Base-by-base conservation (phyloP, 2,329 filamentous ascomycete genomes). In the Pseudogymnoascus sp. region DNA sequence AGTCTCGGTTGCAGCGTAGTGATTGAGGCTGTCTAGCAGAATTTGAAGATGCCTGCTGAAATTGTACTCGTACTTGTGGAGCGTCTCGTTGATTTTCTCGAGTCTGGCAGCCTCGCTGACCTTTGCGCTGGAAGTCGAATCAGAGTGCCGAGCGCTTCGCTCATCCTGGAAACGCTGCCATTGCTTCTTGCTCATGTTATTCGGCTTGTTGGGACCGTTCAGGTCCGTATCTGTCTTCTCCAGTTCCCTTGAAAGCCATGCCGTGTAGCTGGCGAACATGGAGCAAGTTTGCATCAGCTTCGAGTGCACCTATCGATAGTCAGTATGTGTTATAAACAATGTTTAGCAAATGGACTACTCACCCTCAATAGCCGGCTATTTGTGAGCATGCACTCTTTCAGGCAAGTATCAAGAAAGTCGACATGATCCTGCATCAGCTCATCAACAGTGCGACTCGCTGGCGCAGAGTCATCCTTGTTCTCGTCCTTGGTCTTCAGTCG, bases 401-500 rank as follows among this genome's bases (percentile, higher is more conserved):
- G 79, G 73, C 94, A 99, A 3, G 94, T 97, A 69, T 97, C 94
- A 57, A 99, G 78, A 73, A 99, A 99, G 75, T 97, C 94, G 63
- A 99, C 92, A 75, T 99, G 94, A 71, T 97, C 92, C 76, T 97
- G 91, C 94, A 99, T 99, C 71, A 99, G 77, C 76, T 97, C 92
- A 70, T 99, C 94, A 1, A 99, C 94, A 0, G 94, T 99, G 37
- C 92, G 76, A 39, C 77, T 78, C 6, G 75, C 71, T 0, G 73
- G 69, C 16, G 66, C 65, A 22, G 63, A 60, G 2, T 72, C 72
- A 33, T 73, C 72, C 62, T 74, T 70, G 64, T 72, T 72, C 11
- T 79, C 77, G 61, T 84, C 82, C 63, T 81, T 81, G 8, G 78
- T 83, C 77, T 87, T 87, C 5, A 97, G 80, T 33, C 90, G 82